These are phyloP conservation scores for Lactifluus hygrophoroides DNA, from an alignment of 768 basidiomycete genomes.

Conservation along the genomic window DNA sequence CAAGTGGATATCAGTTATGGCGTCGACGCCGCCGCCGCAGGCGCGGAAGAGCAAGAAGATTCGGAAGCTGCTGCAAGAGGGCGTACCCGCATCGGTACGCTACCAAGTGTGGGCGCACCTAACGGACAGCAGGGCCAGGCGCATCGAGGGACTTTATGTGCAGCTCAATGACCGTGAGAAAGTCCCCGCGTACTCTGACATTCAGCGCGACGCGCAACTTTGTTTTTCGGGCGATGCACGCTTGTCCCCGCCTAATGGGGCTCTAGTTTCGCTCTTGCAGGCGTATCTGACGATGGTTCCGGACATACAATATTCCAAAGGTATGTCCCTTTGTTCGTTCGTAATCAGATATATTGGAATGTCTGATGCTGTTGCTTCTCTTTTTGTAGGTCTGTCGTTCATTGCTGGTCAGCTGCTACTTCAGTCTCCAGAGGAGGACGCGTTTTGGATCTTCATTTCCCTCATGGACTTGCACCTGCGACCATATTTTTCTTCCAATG, in stretches of 20 bases:
- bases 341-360: not conserved
- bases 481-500: slow-evolving; percentile 56
- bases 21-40: slow-evolving; percentile 47
- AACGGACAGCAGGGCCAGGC: slow-evolving; percentile 65
- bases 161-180: slow-evolving; percentile 50
- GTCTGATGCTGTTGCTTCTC: not conserved
- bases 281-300: slow-evolving; percentile 84
- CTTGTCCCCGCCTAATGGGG: slow-evolving; percentile 46
- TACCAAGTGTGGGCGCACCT: slow-evolving; percentile 80
- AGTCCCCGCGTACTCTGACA: slow-evolving; percentile 41
- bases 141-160: slow-evolving; percentile 59
- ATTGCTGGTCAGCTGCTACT: slow-evolving; percentile 66
- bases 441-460: slow-evolving; percentile 85
- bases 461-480: slow-evolving; percentile 82
- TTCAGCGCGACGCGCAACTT: slow-evolving; percentile 48
- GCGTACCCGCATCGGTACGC: slow-evolving; percentile 73
- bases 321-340: slow-evolving; percentile 30
- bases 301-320: slow-evolving; percentile 59
- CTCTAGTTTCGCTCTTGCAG: slow-evolving; percentile 46
- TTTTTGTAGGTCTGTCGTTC: slow-evolving; percentile 47
- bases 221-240: slow-evolving; percentile 53
- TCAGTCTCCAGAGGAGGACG: slow-evolving; percentile 79
- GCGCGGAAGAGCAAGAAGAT: slow-evolving; percentile 76
- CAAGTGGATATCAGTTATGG: slow-evolving; percentile 65
- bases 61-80: slow-evolving; percentile 61